Percentiles rank a stretch among this genome's conserved stretches.
phyloP scores from a whole-genome alignment of 73 alveolate genomes.

The Symbiodinium natans region DNA sequence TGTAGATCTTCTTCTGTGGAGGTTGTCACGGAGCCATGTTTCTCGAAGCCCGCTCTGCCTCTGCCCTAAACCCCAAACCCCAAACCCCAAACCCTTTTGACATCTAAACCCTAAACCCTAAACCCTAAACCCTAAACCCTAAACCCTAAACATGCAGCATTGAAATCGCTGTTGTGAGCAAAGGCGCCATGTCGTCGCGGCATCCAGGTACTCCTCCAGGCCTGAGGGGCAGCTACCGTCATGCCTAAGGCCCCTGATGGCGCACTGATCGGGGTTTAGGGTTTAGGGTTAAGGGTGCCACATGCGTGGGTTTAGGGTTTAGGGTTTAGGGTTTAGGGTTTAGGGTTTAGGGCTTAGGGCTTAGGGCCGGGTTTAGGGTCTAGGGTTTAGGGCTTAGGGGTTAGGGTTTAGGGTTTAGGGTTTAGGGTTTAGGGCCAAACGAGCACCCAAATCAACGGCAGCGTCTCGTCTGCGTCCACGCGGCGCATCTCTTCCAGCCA shows the following conservation, averaged over 20 bases:
- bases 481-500: not conserved
- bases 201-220: conserved; percentile 62
- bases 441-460: no score
- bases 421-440: not conserved
- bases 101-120: no score
- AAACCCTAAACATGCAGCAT: no score
- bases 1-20: no score
- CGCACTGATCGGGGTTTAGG: not conserved
- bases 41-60: no score
- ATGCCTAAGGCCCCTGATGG: not conserved
- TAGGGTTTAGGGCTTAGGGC: not conserved
- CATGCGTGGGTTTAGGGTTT: not conserved
- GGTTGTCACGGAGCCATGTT: no score
- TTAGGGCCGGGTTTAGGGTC: not conserved
- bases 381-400: no score
- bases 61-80: no score
- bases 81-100: no score
- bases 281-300: no score
- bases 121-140: no score
- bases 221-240: conserved; percentile 18
- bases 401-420: not conserved
- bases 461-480: not conserved
- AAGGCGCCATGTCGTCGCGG: conserved; percentile 21
- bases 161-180: not conserved
- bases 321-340: not conserved